Conservation (phyloP, 164 flowering plant genomes). For the Buxus sempervirens region DNA sequence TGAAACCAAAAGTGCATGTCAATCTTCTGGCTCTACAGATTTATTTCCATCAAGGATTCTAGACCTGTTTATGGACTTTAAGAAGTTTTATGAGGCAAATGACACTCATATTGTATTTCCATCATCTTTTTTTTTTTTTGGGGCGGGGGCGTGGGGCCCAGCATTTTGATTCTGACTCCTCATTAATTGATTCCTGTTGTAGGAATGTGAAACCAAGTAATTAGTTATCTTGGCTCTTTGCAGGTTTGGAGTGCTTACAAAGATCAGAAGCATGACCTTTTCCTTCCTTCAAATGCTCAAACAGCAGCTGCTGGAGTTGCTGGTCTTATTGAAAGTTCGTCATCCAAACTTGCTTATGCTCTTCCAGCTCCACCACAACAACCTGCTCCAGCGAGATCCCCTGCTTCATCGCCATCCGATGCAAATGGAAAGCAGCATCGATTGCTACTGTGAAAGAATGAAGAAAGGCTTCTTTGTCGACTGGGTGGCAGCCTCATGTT, state of each 20-base stretch:
- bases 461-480: not conserved
- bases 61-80: not conserved
- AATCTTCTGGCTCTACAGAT: not conserved
- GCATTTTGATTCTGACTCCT: not conserved
- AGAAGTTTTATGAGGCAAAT: not conserved
- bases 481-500: not conserved
- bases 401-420: conserved; percentile 30
- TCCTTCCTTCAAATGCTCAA: conserved; percentile 97
- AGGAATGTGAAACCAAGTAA: not conserved
- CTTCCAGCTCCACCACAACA: conserved; percentile 76
- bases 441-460: conserved; percentile 9
- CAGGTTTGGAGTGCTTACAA: conserved; percentile 99
- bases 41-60: not conserved
- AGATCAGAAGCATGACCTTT: conserved; percentile 97
- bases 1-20: not conserved
- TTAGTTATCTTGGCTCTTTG: conserved; percentile 1
- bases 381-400: conserved; percentile 33
- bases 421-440: conserved; percentile 40
- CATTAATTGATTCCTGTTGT: not conserved
- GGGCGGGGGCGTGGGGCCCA: too few relatives aligned
- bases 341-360: conserved; percentile 74
- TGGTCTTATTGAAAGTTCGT: conserved; percentile 86
- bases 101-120: not conserved
- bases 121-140: not conserved
- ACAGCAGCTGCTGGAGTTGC: conserved; percentile 97